Evolutionary conservation across 257 asterid species (phyloP).

Genomic region (Schizonepeta tenuifolia): DNA sequence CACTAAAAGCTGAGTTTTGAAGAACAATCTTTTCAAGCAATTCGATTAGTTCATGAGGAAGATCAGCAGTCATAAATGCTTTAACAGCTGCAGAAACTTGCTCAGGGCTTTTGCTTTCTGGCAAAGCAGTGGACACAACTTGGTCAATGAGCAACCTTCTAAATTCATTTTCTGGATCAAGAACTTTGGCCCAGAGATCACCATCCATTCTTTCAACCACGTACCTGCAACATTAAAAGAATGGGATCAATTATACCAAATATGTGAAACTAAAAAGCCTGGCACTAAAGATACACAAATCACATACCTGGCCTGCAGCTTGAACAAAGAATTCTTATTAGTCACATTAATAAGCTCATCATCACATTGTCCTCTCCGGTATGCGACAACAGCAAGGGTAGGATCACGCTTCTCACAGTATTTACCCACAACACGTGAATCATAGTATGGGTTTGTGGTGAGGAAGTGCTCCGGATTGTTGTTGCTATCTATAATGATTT

Average conservation of each 20-base stretch:
- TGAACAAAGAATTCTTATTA: conserved; percentile 91
- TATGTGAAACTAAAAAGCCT: conserved; percentile 17
- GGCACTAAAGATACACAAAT: conserved; percentile 23
- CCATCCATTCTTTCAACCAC: conserved; percentile 99
- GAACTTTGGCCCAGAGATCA: conserved; percentile 96
- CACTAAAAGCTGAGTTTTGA: conserved; percentile 97
- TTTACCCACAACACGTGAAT: conserved; percentile 98
- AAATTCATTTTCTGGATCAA: conserved; percentile 94
- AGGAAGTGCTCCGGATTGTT: conserved; percentile 99
- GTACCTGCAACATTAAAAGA: conserved; percentile 56
- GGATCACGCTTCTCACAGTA: conserved; percentile 99
- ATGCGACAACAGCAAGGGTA: conserved; percentile 99
- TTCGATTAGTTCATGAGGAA: conserved; percentile 97
- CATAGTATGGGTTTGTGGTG: conserved; percentile 96
- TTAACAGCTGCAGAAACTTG: conserved; percentile 99
- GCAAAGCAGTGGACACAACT: conserved; percentile 99
- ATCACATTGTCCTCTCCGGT: conserved; percentile 97
- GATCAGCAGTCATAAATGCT: conserved; percentile 99
- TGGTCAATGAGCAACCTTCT: conserved; percentile 98
- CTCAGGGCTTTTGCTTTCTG: conserved; percentile 99
- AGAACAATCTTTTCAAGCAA: conserved; percentile 98
- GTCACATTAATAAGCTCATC: conserved; percentile 96
- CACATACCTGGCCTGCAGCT: conserved; percentile 95
- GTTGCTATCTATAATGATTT: conserved; percentile 96
- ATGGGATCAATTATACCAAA: conserved; percentile 16